A percentile compares a stretch with the other conserved stretches of the same genome.
phyloP scores from a whole-genome alignment of 1,284 basidiomycete genomes.

The Boletus sp. region DNA sequence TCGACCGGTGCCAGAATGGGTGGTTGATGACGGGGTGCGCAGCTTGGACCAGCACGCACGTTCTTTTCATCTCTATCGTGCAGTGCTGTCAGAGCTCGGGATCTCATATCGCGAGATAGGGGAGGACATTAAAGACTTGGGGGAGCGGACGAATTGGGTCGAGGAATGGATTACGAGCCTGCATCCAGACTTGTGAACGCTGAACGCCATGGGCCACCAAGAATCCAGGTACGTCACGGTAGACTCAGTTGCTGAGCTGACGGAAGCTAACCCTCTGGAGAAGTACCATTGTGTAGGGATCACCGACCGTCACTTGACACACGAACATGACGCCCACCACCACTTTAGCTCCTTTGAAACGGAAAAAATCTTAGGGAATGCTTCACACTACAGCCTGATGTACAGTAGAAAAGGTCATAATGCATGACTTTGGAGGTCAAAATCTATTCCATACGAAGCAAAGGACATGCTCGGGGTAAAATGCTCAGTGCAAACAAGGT shows the following conservation, averaged over 20 bases:
- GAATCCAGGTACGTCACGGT: conserved; percentile 8
- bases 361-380: conserved; percentile 7
- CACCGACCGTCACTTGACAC: background rate
- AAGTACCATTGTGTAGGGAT: conserved; percentile 6
- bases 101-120: conserved; percentile 55
- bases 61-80: conserved; percentile 46
- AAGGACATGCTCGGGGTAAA: conserved; percentile 3
- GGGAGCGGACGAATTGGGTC: conserved; percentile 36
- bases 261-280: conserved; percentile 4
- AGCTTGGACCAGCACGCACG: conserved; percentile 52
- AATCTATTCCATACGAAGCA: conserved; percentile 19
- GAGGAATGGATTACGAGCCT: conserved; percentile 18
- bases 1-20: conserved; percentile 59
- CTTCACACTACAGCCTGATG: background rate
- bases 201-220: background rate
- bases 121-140: conserved; percentile 42
- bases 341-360: too few relatives aligned
- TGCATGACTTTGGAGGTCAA: conserved; percentile 32
- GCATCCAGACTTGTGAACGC: conserved; percentile 18
- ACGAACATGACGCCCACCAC: background rate
- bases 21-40: conserved; percentile 64
- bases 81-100: conserved; percentile 46
- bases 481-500: conserved; percentile 15
- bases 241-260: background rate
- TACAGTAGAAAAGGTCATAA: conserved; percentile 36